Base-by-base conservation (phyloP, 2,329 filamentous ascomycete genomes). In the Mollisiaceae sp. region DNA sequence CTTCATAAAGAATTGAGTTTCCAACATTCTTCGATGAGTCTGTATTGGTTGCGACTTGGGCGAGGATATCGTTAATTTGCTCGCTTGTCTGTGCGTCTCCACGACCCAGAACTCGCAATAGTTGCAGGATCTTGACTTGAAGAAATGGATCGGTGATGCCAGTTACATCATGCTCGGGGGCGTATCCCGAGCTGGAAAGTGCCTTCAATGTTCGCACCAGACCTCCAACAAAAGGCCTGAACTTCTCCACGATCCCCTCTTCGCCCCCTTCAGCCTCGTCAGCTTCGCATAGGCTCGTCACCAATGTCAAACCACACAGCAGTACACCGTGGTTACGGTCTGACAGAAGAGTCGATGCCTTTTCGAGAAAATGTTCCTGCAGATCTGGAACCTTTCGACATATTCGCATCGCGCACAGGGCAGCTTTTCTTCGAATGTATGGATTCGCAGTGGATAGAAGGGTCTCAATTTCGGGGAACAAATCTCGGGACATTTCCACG, bases 11-110 rank as follows among this genome's bases (percentile, higher is more conserved):
- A 73, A 99, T 99, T 0, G 95, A 94, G 77, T 99, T 99, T 69
- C 95, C 95, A 50, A 99, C 95, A 71, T 99, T 99, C 82, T 99
- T 99, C 35, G 94, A 94, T 0, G 94, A 93, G 76, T 99, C 95
- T 1, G 95, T 99, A 79, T 99, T 99, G 45, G 94, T 98, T 60
- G 95, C 95, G 62, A 99, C 95, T 81, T 97, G 94, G 6, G 95
- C 95, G 66, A 99, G 82, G 67, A 99, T 99, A 76, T 99, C 95
- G 80, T 98, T 99, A 82, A 99, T 98, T 78, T 97, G 90, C 79
- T 99, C 96, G 78, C 93, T 98, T 32, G 92, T 93, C 67, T 93
- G 85, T 12, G 89, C 83, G 78, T 99, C 93, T 41, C 94, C 94
- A 67, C 93, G 89, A 18, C 91, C 94, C 55, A 99, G 83, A 9